A percentile compares a stretch with the other conserved stretches of the same genome.
phyloP scores from a whole-genome alignment of 2,329 filamentous ascomycete genomes.

The Dothistroma septosporum region DNA sequence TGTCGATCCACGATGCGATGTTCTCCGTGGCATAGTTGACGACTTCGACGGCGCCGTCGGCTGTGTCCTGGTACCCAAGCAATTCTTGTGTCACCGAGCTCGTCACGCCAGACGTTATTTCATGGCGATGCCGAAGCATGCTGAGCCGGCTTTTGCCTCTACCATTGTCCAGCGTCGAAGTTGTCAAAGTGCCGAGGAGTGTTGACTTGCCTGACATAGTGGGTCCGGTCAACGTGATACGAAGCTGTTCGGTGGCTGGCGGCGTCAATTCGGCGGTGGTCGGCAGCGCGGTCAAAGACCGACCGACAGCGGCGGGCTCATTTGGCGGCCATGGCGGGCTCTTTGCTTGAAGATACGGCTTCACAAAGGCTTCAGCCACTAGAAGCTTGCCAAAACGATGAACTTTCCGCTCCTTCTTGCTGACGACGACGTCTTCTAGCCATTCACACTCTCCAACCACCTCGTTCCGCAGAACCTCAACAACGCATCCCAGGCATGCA shows the following conservation, averaged over 20 bases:
- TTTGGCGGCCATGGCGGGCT: conserved; percentile 19
- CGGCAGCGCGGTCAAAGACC: conserved; percentile 10
- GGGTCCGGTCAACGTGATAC: conserved; percentile 81
- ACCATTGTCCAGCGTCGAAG: conserved; percentile 84
- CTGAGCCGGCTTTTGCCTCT: conserved; percentile 84
- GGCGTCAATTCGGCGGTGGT: conserved; percentile 17
- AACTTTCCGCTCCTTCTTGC: conserved; percentile 22
- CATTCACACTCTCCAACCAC: conserved; percentile 82
- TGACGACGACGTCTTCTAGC: conserved; percentile 44
- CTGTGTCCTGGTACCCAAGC: conserved; percentile 64
- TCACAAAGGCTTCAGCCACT: conserved; percentile 88
- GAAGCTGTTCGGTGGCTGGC: conserved; percentile 63
- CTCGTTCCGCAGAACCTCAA: conserved; percentile 77
- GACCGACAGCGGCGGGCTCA: not conserved
- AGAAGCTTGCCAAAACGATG: conserved; percentile 59
- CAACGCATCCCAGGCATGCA: conserved; percentile 79
- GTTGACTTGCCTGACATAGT: conserved; percentile 92
- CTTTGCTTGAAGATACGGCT: conserved; percentile 53
- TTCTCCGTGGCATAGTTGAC: conserved; percentile 84
- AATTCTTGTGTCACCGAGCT: conserved; percentile 93
- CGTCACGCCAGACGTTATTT: conserved; percentile 85
- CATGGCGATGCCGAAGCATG: conserved; percentile 86
- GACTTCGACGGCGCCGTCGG: conserved; percentile 42
- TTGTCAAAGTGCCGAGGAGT: conserved; percentile 80
- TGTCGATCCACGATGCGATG: conserved; percentile 89